phyloP scores from a whole-genome alignment of 306 rosid species.

The Acacia melanoxylon region DNA sequence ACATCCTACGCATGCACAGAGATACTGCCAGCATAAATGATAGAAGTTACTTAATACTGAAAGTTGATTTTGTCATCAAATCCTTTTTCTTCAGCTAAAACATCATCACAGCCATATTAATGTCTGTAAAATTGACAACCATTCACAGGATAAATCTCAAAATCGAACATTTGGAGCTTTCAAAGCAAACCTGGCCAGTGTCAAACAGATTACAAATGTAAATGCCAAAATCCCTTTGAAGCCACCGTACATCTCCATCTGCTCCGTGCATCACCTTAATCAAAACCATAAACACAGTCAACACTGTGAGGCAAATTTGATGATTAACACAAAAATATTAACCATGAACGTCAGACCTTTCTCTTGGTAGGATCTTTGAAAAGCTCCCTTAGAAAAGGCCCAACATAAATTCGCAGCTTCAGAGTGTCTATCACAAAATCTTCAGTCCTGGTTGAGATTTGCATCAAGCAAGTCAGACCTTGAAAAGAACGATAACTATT shows the following conservation, averaged over 20 bases:
- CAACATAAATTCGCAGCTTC: conserved; percentile 84
- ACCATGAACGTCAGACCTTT: conserved; percentile 56
- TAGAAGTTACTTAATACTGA: background rate
- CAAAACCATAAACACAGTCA: conserved; percentile 37
- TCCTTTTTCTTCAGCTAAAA: background rate
- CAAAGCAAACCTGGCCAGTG: conserved; percentile 82
- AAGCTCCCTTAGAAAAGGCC: conserved; percentile 85
- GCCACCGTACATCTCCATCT: conserved; percentile 88
- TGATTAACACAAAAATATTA: background rate
- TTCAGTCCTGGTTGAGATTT: conserved; percentile 93
- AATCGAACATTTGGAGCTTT: conserved; percentile 21
- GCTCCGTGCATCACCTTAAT: conserved; percentile 99
- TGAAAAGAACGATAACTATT: conserved; percentile 97
- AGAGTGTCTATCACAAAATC: conserved; percentile 90
- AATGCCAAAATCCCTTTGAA: conserved; percentile 95
- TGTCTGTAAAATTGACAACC: background rate
- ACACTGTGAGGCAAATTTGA: background rate
- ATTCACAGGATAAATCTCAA: background rate
- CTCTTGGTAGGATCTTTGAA: conserved; percentile 91
- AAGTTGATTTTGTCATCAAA: background rate
- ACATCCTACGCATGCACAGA: conserved; percentile 3
- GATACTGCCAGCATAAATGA: background rate
- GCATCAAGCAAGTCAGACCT: conserved; percentile 99
- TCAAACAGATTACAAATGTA: conserved; percentile 91
- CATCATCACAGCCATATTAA: background rate